Evolutionary conservation across 495 filamentous ascomycete genomes (phyloP).

Genomic region (Neurospora intermedia): DNA sequence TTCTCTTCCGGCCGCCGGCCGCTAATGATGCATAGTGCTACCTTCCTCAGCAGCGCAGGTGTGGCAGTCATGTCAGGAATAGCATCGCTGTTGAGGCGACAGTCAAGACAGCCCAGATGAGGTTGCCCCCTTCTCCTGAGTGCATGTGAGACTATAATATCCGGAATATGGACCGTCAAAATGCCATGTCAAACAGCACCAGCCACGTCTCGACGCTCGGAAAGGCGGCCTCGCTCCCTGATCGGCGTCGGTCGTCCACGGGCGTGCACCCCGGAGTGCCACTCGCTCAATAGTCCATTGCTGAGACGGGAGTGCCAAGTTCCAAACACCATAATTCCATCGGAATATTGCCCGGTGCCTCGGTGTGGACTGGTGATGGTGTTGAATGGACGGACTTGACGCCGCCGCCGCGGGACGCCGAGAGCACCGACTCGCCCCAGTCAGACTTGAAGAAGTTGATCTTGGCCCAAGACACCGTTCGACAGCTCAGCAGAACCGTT

Average conservation of each 20-base stretch:
- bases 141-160: background rate
- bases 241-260: background rate
- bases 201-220: background rate
- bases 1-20: conserved; percentile 3
- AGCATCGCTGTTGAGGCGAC: background rate
- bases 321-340: background rate
- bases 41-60: background rate
- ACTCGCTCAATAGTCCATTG: background rate
- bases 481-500: background rate
- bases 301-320: background rate
- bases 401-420: background rate
- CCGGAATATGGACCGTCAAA: background rate
- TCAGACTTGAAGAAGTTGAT: background rate
- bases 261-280: background rate
- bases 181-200: background rate
- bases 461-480: background rate
- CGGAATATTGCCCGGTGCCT: background rate
- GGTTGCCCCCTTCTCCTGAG: background rate
- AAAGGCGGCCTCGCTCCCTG: background rate
- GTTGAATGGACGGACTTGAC: background rate
- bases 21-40: background rate
- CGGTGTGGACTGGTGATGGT: background rate
- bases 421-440: background rate
- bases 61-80: conserved; percentile 6
- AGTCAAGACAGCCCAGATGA: background rate